phyloP scores from a whole-genome alignment of 441 rosid genomes.

The Pelargonium myrrhifolium region DNA sequence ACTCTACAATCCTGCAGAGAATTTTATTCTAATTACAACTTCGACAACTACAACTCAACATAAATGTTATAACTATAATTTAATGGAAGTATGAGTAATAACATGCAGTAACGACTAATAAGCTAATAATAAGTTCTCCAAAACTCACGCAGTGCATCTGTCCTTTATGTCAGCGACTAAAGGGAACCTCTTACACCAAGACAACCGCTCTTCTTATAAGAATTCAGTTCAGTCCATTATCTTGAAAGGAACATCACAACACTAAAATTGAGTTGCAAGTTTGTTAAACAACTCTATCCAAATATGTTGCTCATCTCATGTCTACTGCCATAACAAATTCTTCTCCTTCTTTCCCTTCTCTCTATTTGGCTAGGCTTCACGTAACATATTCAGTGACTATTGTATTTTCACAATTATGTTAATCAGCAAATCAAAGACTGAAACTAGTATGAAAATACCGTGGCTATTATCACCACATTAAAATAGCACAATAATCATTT shows the following conservation, averaged over 20 bases:
- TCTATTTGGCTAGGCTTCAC: neutral
- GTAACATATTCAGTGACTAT: neutral
- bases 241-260: neutral
- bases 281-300: neutral
- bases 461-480: neutral
- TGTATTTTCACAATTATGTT: neutral
- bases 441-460: neutral
- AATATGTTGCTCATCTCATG: neutral
- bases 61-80: neutral
- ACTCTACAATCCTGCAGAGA: constrained; percentile 46
- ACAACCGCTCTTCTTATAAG: neutral
- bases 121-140: neutral
- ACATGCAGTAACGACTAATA: neutral
- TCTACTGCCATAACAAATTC: neutral
- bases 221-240: neutral
- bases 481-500: neutral
- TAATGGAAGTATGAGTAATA: neutral
- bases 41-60: neutral
- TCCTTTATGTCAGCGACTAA: neutral
- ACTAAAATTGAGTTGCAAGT: neutral
- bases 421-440: neutral
- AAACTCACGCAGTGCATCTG: too few species aligned
- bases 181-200: neutral
- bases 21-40: neutral
- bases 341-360: too few species aligned